These are phyloP conservation scores for Saccharomycodes ludwigii DNA, from an alignment of 805 yeast species.

Conservation along the genomic window DNA sequence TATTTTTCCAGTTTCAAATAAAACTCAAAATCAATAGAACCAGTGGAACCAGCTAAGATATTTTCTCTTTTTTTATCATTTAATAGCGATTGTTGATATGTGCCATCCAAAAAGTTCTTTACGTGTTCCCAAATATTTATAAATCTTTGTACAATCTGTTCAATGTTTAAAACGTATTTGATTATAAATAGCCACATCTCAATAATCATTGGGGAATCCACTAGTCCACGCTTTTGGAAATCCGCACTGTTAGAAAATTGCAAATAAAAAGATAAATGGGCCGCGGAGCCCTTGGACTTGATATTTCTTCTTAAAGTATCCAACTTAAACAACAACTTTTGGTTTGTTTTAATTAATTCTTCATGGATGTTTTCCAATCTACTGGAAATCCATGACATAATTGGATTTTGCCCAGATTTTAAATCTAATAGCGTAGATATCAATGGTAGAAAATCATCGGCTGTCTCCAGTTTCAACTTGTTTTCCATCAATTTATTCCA, in stretches of 20 bases:
- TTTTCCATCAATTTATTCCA: conserved; percentile 35
- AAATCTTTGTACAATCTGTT: conserved; percentile 27
- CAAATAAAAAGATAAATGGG: conserved; percentile 21
- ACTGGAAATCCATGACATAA: conserved; percentile 45
- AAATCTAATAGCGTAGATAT: conserved; percentile 49
- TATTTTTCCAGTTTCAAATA: conserved; percentile 31
- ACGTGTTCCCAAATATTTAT: conserved; percentile 42
- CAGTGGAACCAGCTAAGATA: conserved; percentile 17
- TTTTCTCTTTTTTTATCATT: conserved; percentile 28
- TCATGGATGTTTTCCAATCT: conserved; percentile 31
- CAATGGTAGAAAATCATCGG: conserved; percentile 26
- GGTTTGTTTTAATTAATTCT: conserved; percentile 30
- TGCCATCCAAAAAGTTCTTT: conserved; percentile 40
- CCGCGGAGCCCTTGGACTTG: conserved; percentile 17
- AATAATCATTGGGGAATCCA: conserved; percentile 42
- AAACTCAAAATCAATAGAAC: conserved; percentile 21
- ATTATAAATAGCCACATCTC: conserved; percentile 48
- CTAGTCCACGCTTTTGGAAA: conserved; percentile 18
- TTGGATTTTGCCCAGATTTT: conserved; percentile 54
- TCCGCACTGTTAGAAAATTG: conserved; percentile 14
- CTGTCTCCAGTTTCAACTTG: conserved; percentile 11
- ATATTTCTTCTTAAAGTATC: conserved; percentile 29
- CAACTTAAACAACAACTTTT: conserved; percentile 29
- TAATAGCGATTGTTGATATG: conserved; percentile 30
- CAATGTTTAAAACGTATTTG: conserved; percentile 30